Evolutionary conservation across 305 asterid genomes (phyloP).

Genomic region (Salvia sclarea): DNA sequence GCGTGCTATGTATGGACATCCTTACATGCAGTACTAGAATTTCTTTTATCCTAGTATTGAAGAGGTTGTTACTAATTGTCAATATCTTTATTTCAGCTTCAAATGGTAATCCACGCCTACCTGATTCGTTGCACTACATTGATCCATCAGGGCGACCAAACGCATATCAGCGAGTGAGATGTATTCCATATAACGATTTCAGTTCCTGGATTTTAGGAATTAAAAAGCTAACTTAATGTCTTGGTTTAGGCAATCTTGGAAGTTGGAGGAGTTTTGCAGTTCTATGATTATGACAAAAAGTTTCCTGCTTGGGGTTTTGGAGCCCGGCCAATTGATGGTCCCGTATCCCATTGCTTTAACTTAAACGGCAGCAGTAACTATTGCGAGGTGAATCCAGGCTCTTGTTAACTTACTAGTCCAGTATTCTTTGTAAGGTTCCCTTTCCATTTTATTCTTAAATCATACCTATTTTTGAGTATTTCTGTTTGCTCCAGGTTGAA

Average conservation of each 20-base stretch:
- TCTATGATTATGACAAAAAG: slow-evolving; percentile 78
- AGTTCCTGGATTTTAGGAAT: slow-evolving; percentile 25
- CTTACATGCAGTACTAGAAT: slow-evolving; percentile 8
- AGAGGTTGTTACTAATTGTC: slow-evolving; percentile 33
- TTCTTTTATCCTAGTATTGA: slow-evolving; percentile 21
- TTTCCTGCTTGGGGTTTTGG: slow-evolving; percentile 99
- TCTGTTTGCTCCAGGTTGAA: slow-evolving; percentile 61
- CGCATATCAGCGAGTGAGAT: slow-evolving; percentile 86
- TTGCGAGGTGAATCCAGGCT: slow-evolving; percentile 66
- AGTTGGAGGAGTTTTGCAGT: slow-evolving; percentile 87
- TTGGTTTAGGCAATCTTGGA: slow-evolving; percentile 76
- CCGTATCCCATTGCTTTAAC: slow-evolving; percentile 96
- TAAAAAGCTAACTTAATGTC: slow-evolving; percentile 30
- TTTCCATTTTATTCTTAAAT: slow-evolving; percentile 16
- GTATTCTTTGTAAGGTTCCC: slow-evolving; percentile 22
- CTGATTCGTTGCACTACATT: slow-evolving; percentile 95
- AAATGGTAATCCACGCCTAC: slow-evolving; percentile 95
- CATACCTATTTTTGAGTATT: slow-evolving; percentile 21
- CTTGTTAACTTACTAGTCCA: slow-evolving; percentile 16
- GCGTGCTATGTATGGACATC: background rate
- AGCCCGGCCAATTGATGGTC: slow-evolving; percentile 97
- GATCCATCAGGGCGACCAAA: slow-evolving; percentile 91
- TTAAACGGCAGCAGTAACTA: slow-evolving; percentile 86
- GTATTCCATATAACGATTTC: slow-evolving; percentile 31
- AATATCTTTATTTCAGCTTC: slow-evolving; percentile 66